A percentile compares a stretch with the other conserved stretches of the same genome.
phyloP scores from a whole-genome alignment of 129 eudicot genomes.

The Arctium minus region DNA sequence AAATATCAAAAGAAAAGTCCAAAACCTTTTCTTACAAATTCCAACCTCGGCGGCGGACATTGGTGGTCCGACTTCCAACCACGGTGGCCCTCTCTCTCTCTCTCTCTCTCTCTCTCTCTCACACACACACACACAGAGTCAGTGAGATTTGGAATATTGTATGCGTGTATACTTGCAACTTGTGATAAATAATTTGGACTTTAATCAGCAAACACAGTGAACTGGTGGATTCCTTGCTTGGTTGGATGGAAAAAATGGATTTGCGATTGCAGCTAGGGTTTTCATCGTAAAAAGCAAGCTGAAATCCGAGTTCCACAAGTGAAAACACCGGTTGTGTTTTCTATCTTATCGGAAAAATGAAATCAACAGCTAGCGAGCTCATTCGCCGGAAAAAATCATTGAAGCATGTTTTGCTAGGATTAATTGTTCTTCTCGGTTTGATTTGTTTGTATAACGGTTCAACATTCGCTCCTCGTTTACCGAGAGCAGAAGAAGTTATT shows the following conservation, averaged over 20 bases:
- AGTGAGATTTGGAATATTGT: slow-evolving; percentile 8
- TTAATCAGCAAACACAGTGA: slow-evolving; percentile 2
- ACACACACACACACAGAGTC: not conserved
- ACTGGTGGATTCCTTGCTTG: slow-evolving; percentile 32
- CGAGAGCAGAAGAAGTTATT: slow-evolving; percentile 35
- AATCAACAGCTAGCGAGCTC: slow-evolving; percentile 38
- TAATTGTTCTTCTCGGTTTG: slow-evolving; percentile 50
- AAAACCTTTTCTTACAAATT: slow-evolving; percentile 20
- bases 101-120: not conserved
- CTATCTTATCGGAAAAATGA: slow-evolving; percentile 32
- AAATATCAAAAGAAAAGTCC: slow-evolving; percentile 4
- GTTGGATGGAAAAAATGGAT: slow-evolving; percentile 13
- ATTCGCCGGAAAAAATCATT: slow-evolving; percentile 27
- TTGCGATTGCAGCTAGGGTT: slow-evolving; percentile 28
- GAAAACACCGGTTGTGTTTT: not conserved
- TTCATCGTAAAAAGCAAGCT: slow-evolving; percentile 3
- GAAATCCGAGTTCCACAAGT: slow-evolving; percentile 10
- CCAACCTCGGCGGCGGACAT: slow-evolving; percentile 27
- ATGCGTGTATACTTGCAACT: not conserved
- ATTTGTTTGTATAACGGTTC: slow-evolving; percentile 60
- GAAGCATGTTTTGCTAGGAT: slow-evolving; percentile 46
- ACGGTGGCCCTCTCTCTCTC: not conserved
- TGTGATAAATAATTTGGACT: not conserved
- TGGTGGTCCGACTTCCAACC: slow-evolving; percentile 24
- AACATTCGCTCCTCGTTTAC: slow-evolving; percentile 39